A percentile compares a stretch with the other conserved stretches of the same genome.
Evolutionary conservation across 73 alveolate species (phyloP).

Genomic region (Diophrys sp.): DNA sequence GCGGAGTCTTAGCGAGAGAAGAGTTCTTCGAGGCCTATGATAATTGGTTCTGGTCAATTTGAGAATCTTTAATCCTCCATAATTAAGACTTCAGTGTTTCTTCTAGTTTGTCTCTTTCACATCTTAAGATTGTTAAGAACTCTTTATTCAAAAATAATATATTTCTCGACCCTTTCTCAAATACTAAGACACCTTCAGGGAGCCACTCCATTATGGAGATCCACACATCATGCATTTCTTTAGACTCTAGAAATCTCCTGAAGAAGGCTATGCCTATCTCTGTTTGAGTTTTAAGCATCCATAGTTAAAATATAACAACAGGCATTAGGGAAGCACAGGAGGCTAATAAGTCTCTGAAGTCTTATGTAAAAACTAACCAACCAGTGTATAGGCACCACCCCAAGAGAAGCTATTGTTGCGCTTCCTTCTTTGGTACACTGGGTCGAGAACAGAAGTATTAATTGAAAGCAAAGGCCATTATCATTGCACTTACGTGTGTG

Average conservation of each 20-base stretch:
- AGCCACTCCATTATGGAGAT: background rate
- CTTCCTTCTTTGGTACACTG: background rate
- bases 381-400: background rate
- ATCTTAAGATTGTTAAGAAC: background rate
- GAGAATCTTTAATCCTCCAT: too few relatives aligned
- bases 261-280: background rate
- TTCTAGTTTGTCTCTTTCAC: background rate
- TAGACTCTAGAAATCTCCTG: constrained; percentile 1
- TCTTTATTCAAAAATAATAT: background rate
- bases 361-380: background rate
- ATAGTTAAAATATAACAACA: background rate
- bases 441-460: too few relatives aligned
- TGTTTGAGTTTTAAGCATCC: background rate
- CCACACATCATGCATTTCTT: background rate
- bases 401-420: background rate
- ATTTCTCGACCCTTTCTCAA: background rate
- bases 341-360: background rate
- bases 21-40: too few relatives aligned
- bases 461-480: too few relatives aligned
- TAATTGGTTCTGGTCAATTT: too few relatives aligned
- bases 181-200: background rate
- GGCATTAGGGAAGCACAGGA: background rate
- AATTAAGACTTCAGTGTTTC: too few relatives aligned
- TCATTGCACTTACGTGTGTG: too few relatives aligned
- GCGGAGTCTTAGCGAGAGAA: too few relatives aligned